These are phyloP conservation scores for Petrea volubilis DNA, from an alignment of 257 asterid species.

Conservation along the genomic window DNA sequence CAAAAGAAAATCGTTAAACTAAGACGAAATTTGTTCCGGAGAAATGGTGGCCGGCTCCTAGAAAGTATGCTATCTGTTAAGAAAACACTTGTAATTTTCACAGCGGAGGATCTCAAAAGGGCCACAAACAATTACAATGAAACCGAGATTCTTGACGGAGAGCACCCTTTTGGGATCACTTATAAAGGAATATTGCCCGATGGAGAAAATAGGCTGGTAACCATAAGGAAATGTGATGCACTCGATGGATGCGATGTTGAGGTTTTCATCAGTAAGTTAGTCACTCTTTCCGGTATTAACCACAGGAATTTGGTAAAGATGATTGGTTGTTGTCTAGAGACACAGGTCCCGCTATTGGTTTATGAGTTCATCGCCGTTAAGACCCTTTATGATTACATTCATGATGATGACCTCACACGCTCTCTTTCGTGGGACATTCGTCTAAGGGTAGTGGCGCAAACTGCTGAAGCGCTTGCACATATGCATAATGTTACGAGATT, in stretches of 20 bases:
- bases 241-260: constrained; percentile 4
- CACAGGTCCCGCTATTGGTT: constrained; percentile 18
- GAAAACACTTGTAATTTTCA: constrained; percentile 14
- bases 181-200: constrained; percentile 22
- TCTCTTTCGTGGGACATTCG: constrained; percentile 32
- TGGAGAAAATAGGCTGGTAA: not conserved
- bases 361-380: constrained; percentile 6
- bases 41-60: constrained; percentile 33
- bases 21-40: constrained; percentile 18
- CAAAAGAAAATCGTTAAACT: no score
- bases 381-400: constrained; percentile 26
- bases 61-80: not conserved
- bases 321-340: no score
- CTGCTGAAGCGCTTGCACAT: constrained; percentile 22
- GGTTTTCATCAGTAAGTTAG: constrained; percentile 21
- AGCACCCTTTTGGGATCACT: constrained; percentile 6
- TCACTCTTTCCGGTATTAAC: constrained; percentile 17
- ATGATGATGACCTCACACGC: no score
- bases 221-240: constrained; percentile 4
- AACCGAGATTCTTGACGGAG: not conserved
- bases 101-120: constrained; percentile 28
- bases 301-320: constrained; percentile 34
- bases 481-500: constrained; percentile 14
- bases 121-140: constrained; percentile 34
- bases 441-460: constrained; percentile 22